Evolutionary conservation across 257 asterid genomes (phyloP).

Genomic region (Paraleonurus japonicus): DNA sequence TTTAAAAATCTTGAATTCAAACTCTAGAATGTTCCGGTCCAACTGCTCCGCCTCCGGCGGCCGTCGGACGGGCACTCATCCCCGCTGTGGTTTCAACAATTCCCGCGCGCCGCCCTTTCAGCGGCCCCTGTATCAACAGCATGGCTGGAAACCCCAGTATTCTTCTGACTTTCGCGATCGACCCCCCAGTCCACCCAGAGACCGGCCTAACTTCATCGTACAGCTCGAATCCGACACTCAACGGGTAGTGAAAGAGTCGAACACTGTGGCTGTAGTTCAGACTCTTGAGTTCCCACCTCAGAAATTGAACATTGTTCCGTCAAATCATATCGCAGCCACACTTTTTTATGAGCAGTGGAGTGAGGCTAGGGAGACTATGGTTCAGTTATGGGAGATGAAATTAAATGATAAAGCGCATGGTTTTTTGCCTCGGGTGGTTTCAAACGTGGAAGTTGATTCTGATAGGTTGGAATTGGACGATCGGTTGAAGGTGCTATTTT

Average conservation of each 20-base stretch:
- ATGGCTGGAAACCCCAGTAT: constrained; percentile 16
- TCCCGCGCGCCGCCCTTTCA: constrained; percentile 21
- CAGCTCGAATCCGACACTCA: constrained; percentile 35
- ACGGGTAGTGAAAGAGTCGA: constrained; percentile 6
- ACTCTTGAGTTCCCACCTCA: constrained; percentile 44
- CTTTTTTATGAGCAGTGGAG: constrained; percentile 70
- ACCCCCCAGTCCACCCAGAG: constrained; percentile 33
- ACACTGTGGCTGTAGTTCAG: constrained; percentile 27
- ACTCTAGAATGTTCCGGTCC: constrained; percentile 21
- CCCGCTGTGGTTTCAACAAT: constrained; percentile 19
- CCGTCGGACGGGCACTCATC: constrained; percentile 22
- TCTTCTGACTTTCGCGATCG: constrained; percentile 40
- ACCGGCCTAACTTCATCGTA: constrained; percentile 47
- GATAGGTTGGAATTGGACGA: constrained; percentile 61
- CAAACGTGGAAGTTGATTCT: constrained; percentile 42
- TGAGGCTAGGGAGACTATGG: constrained; percentile 57
- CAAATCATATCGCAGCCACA: constrained; percentile 21
- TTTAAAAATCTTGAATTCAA: background rate
- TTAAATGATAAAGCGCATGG: constrained; percentile 21
- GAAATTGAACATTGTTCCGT: background rate
- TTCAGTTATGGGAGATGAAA: constrained; percentile 57
- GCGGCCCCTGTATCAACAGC: constrained; percentile 28
- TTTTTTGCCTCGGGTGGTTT: constrained; percentile 43
- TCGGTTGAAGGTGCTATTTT: constrained; percentile 43
- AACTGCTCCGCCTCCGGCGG: constrained; percentile 8